A percentile compares a stretch with the other conserved stretches of the same genome.
These are phyloP conservation scores for Boletus pseudopeckii DNA, from an alignment of 768 basidiomycete genomes.

Conservation along the genomic window DNA sequence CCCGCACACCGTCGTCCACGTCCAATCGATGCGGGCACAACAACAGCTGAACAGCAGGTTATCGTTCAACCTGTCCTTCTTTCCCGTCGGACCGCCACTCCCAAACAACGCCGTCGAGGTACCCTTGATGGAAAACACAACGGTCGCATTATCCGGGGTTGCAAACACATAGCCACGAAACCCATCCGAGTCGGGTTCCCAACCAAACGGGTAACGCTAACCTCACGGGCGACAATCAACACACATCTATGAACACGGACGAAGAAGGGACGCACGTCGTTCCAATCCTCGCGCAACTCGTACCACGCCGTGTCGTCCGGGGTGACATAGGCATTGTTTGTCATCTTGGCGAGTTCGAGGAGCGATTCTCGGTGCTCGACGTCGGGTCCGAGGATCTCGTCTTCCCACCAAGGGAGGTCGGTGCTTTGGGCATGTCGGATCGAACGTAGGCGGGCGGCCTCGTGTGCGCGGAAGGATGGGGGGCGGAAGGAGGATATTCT, in stretches of 20 bases:
- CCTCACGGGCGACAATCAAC: background rate
- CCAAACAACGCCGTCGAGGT: constrained; percentile 78
- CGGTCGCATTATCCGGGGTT: constrained; percentile 73
- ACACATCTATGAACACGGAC: background rate
- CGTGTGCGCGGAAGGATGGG: constrained; percentile 44
- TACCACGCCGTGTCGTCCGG: constrained; percentile 73
- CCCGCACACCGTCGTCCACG: constrained; percentile 91
- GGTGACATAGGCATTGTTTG: constrained; percentile 82
- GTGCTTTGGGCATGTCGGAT: constrained; percentile 45
- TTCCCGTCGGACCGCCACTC: constrained; percentile 76
- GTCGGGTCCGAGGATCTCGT: constrained; percentile 72
- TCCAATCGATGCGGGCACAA: constrained; percentile 88
- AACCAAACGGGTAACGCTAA: constrained; percentile 72
- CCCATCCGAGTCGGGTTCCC: constrained; percentile 85
- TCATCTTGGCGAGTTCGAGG: constrained; percentile 88
- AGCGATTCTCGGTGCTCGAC: constrained; percentile 73
- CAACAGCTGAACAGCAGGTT: constrained; percentile 93
- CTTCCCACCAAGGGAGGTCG: constrained; percentile 65
- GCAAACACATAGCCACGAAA: constrained; percentile 92
- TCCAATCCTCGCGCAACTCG: constrained; percentile 65
- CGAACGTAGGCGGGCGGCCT: constrained; percentile 44
- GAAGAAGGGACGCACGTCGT: constrained; percentile 36
- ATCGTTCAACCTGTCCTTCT: constrained; percentile 93
- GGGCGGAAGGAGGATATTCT: constrained; percentile 41
- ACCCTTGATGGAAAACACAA: constrained; percentile 90